phyloP scores from a whole-genome alignment of 768 basidiomycete species.

The Trametes cubensis region DNA sequence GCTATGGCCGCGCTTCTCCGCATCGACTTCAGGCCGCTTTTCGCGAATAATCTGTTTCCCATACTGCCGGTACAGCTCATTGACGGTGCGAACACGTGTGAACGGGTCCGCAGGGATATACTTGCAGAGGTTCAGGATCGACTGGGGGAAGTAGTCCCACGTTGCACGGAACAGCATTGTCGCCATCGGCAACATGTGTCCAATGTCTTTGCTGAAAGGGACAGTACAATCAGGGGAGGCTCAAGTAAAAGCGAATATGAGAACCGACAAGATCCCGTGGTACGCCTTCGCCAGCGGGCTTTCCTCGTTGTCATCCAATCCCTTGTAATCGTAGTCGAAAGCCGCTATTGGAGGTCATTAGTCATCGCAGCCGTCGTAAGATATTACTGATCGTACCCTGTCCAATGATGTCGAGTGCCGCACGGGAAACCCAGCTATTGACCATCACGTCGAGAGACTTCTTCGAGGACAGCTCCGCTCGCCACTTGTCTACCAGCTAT shows the following conservation, averaged over 20 bases:
- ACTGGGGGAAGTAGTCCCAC: slow-evolving; percentile 27
- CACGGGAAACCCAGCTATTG: slow-evolving; percentile 24
- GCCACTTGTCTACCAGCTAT: slow-evolving; percentile 29
- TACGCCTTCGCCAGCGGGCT: slow-evolving; percentile 23
- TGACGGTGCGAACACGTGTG: slow-evolving; percentile 13
- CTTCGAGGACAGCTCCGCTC: slow-evolving; percentile 14
- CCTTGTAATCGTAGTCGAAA: slow-evolving; percentile 26
- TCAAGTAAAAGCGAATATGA: background rate
- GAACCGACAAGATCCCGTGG: slow-evolving; percentile 22
- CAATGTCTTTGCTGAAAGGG: slow-evolving; percentile 10
- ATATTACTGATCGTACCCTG: slow-evolving; percentile 1
- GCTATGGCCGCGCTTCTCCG: slow-evolving; percentile 12
- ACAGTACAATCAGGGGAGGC: background rate
- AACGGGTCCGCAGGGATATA: slow-evolving; percentile 21
- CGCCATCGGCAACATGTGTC: slow-evolving; percentile 7
- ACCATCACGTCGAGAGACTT: slow-evolving; percentile 6
- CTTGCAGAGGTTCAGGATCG: slow-evolving; percentile 13
- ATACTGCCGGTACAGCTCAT: slow-evolving; percentile 11
- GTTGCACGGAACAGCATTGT: slow-evolving; percentile 23
- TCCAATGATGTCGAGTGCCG: slow-evolving; percentile 30
- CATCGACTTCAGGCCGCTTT: slow-evolving; percentile 4
- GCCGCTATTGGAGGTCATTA: slow-evolving; percentile 16
- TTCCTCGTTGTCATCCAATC: slow-evolving; percentile 16
- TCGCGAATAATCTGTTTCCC: slow-evolving; percentile 13
- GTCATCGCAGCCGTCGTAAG: too few species aligned